Base-by-base conservation (phyloP, 1,284 basidiomycete genomes). In the Naganishia albida region DNA sequence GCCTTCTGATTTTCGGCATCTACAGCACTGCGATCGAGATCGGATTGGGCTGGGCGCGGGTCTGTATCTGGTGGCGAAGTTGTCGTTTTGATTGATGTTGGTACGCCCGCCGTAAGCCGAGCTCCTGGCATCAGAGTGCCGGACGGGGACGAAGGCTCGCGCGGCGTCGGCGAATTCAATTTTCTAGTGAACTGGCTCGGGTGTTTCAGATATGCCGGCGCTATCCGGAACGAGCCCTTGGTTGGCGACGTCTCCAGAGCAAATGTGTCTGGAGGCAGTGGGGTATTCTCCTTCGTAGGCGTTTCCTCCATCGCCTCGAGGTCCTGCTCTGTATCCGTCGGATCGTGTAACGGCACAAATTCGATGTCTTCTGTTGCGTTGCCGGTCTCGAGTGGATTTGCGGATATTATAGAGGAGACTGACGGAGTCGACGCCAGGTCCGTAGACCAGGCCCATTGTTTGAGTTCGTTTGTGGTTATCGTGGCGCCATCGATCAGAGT, bases 381-480 rank as follows among this genome's bases (percentile, higher is more conserved):
- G n/a, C 51, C 34, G 3, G 51, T 10, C 28, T 53, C 51, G 28
- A 53, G 51, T 23, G 51, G 51, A 53, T 53, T 20, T 18, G 3
- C 16, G 7, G 51, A 38, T 39, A 30, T 10, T 18, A 28, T 30
- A 8, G 57, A 50, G 13, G 46, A n/a, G 1, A 50, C 38, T 1
- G 57, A 60, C 7, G 57, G 57, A 40, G 57, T 60, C 10, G 57
- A 50, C 12, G 34, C 48, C 8, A 67, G 54, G 34, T 68, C 55
- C 26, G 48, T 34, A 20, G 67, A 67, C 67, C 64, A 68, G 28
- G 67, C 52, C 63, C 64, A 68, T 6, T 56, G 64, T 12, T 50
- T 51, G 6, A 68, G 48, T 20, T 65, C 67, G 49, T 23, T 40
- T 2, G 63, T 64, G n/a, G 67, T 30, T 1, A 38, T 49, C 6